Base-by-base conservation (phyloP, 2,329 filamentous ascomycete genomes). In the Alternaria infectoria region DNA sequence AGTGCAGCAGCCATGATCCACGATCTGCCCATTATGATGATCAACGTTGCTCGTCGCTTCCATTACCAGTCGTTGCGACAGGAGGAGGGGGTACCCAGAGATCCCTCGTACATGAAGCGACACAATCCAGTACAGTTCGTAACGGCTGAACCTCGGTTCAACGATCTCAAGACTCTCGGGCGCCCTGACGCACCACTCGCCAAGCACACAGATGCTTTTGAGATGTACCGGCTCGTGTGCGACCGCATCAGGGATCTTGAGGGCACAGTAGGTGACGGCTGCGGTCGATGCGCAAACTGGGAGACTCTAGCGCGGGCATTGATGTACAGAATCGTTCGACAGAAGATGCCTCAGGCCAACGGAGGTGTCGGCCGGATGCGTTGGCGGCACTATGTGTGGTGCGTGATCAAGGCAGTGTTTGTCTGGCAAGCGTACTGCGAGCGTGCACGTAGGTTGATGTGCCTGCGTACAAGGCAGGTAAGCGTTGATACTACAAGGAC, bases 361-460 rank as follows among this genome's bases (percentile, higher is more conserved):
- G 54, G 59, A 50, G 59, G 54, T 15, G 10, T 61, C 32, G 4
- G 8, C 4, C 17, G 17, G n/a, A 26, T 9, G 1, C 46, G 19
- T 26, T 59, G 56, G 45, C 15, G 32, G 32, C 30, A 45, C 10
- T 32, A 59, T 12, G 30, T 62, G 10, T 26, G 25, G 50, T 50
- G 50, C 23, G 32, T 62, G 7, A 12, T 55, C 28, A 55, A 55
- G 12, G 57, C 36, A 10, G 13, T 63, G 45, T 25, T 60, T 21
- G 43, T 55, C 0, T 55, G 56, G 26, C 54, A 62, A 40, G 59
- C 54, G 11, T 61, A 61, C 36, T 51, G 36, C 45, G 21, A 23
- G 7, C 46, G 46, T 6, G 54, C 19, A 21, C 51, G 45, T 9
- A 25, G 5, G 19, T 13, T 56, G 21, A 26, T 26, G 26, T 50